A percentile compares a stretch with the other conserved stretches of the same genome.
Conservation (phyloP, 2,329 filamentous ascomycete genomes). For the Colletotrichum australisinense region DNA sequence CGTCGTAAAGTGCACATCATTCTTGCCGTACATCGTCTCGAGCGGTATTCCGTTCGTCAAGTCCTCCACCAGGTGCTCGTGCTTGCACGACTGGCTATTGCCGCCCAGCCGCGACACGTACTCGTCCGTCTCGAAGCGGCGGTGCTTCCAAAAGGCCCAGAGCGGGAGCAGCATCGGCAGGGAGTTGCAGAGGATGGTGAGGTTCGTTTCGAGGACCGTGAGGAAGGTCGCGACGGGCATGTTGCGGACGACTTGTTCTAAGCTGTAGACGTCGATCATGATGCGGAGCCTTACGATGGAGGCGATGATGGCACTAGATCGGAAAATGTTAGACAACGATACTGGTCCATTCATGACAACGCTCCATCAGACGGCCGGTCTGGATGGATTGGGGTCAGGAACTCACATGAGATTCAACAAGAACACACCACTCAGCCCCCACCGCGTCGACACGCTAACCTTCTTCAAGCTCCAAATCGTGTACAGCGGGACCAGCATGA, state of each 20-base stretch:
- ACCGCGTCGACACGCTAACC: conserved; percentile 41
- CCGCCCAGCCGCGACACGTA: conserved; percentile 16
- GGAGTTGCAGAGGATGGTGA: conserved; percentile 40
- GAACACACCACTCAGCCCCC: conserved; percentile 43
- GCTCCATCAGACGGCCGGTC: no score
- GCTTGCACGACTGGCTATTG: conserved; percentile 15
- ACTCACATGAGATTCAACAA: conserved; percentile 43
- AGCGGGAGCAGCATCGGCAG: conserved; percentile 38
- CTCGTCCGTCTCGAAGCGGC: conserved; percentile 22
- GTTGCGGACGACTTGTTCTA: conserved; percentile 39
- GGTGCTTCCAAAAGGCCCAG: conserved; percentile 20
- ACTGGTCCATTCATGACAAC: background rate
- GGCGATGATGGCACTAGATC: conserved; percentile 39
- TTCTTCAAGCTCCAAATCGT: conserved; percentile 50
- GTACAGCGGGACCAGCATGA: conserved; percentile 50
- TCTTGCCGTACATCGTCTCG: conserved; percentile 22
- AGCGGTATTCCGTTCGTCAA: conserved; percentile 22
- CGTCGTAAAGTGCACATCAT: conserved; percentile 8
- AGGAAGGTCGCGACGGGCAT: conserved; percentile 41
- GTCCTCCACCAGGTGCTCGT: conserved; percentile 26
- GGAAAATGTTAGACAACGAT: background rate
- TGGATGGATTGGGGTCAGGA: no score
- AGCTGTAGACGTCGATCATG: conserved; percentile 39
- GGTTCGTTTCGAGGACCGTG: conserved; percentile 37
- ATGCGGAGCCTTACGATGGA: conserved; percentile 39